Evolutionary conservation across 2,329 filamentous ascomycete species (phyloP).

Genomic region (Apiospora koreana): DNA sequence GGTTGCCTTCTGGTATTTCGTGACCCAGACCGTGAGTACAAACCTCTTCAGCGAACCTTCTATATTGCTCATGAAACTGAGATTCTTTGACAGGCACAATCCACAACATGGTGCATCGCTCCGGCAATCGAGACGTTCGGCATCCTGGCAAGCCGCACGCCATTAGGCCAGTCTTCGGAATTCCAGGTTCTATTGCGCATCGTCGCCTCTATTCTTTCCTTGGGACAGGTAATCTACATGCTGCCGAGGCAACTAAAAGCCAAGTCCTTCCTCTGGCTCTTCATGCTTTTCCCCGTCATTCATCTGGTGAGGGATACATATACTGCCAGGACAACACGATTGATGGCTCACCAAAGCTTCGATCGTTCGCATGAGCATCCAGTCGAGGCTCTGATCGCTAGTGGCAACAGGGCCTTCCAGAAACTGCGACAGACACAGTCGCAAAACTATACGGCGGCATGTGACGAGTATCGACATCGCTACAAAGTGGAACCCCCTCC

Average conservation of each 20-base stretch:
- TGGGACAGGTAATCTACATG: constrained; percentile 33
- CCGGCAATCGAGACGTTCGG: constrained; percentile 33
- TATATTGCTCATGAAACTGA: neutral
- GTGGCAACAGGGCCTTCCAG: constrained; percentile 33
- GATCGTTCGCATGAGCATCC: constrained; percentile 42
- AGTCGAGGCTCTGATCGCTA: constrained; percentile 32
- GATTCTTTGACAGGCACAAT: constrained; percentile 25
- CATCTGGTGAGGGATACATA: constrained; percentile 32
- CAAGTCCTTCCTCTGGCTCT: constrained; percentile 30
- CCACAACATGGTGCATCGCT: constrained; percentile 34
- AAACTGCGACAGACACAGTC: constrained; percentile 39
- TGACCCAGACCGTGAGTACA: constrained; percentile 31
- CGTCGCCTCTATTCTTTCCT: constrained; percentile 28
- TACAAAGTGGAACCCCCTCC: constrained; percentile 45
- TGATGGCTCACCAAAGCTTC: neutral
- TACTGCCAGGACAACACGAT: constrained; percentile 23
- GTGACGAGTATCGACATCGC: constrained; percentile 43
- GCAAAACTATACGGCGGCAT: constrained; percentile 33
- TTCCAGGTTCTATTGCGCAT: constrained; percentile 28
- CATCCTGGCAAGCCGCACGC: constrained; percentile 30
- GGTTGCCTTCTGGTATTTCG: constrained; percentile 37
- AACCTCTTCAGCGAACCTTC: neutral
- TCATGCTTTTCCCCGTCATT: constrained; percentile 31
- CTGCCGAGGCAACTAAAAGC: constrained; percentile 33
- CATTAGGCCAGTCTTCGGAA: constrained; percentile 29